Evolutionary conservation across 2,329 filamentous ascomycete species (phyloP).

Genomic region (Cladobotryum mycophilum): DNA sequence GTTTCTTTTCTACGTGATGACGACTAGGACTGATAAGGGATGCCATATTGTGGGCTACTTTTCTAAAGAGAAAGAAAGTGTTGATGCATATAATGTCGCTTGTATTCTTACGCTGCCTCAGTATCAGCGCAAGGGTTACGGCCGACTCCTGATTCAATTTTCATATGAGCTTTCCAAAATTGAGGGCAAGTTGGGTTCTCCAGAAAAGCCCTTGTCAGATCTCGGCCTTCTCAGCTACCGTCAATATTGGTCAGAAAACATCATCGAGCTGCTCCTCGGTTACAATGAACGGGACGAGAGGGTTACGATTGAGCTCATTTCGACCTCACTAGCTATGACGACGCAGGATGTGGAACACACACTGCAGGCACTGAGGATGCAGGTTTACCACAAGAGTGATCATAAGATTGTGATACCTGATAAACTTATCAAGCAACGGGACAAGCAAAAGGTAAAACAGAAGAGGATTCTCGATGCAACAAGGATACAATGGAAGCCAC

Average conservation of each 20-base stretch:
- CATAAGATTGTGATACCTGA: constrained; percentile 93
- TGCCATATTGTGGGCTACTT: constrained; percentile 99
- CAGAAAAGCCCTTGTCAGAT: constrained; percentile 94
- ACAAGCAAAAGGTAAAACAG: constrained; percentile 74
- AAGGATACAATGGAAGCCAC: constrained; percentile 88
- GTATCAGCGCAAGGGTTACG: constrained; percentile 92
- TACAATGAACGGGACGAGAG: constrained; percentile 61
- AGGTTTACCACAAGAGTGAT: constrained; percentile 91
- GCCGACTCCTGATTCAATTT: constrained; percentile 89
- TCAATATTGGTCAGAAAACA: constrained; percentile 95
- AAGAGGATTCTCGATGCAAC: constrained; percentile 70
- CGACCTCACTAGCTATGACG: constrained; percentile 81
- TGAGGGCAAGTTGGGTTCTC: constrained; percentile 89
- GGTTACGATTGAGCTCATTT: constrained; percentile 81
- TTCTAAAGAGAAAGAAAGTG: constrained; percentile 95
- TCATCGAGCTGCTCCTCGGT: constrained; percentile 78
- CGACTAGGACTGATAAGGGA: constrained; percentile 77
- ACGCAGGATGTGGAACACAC: constrained; percentile 95
- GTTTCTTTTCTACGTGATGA: constrained; percentile 98
- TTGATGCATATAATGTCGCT: constrained; percentile 94
- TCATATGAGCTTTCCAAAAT: constrained; percentile 95
- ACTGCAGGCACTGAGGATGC: constrained; percentile 87
- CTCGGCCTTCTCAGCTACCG: constrained; percentile 88
- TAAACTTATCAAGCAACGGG: constrained; percentile 69
- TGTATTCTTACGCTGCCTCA: constrained; percentile 96